These are phyloP conservation scores for Neurospora crassa DNA, from an alignment of 2,329 filamentous ascomycete genomes.

Conservation along the genomic window DNA sequence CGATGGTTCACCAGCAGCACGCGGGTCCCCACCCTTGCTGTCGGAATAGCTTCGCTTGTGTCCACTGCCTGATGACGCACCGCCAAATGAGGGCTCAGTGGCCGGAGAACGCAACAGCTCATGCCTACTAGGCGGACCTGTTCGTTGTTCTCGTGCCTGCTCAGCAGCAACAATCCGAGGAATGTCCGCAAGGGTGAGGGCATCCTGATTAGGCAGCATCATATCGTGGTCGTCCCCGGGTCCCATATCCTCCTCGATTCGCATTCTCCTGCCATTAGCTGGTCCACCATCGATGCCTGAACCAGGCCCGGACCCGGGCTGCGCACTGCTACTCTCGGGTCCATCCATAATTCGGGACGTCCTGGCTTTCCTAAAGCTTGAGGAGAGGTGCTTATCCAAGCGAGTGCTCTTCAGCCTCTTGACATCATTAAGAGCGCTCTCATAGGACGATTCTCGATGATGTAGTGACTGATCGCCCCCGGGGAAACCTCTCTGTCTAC, in stretches of 20 bases:
- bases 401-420: slow-evolving; percentile 83
- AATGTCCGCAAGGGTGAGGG: slow-evolving; percentile 90
- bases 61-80: slow-evolving; percentile 46
- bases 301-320: slow-evolving; percentile 60
- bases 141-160: slow-evolving; percentile 73
- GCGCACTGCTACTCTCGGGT: slow-evolving; percentile 56
- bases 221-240: slow-evolving; percentile 39
- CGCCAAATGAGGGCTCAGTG: slow-evolving; percentile 55
- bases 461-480: slow-evolving; percentile 51
- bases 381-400: slow-evolving; percentile 88
- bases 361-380: slow-evolving; percentile 81
- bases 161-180: slow-evolving; percentile 92
- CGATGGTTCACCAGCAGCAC: slow-evolving; percentile 39
- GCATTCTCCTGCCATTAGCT: slow-evolving; percentile 30
- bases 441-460: slow-evolving; percentile 68
- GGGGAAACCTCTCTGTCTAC: slow-evolving; percentile 60
- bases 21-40: slow-evolving; percentile 40
- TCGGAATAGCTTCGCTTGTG: slow-evolving; percentile 37
- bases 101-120: slow-evolving; percentile 50
- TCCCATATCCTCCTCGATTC: slow-evolving; percentile 57
- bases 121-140: slow-evolving; percentile 65
- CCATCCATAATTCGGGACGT: slow-evolving; percentile 90
- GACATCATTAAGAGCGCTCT: slow-evolving; percentile 94
- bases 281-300: slow-evolving; percentile 49
- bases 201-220: slow-evolving; percentile 84